Evolutionary conservation across 345 rosid genomes (phyloP).

Genomic region (Mallotus nudiflorus): DNA sequence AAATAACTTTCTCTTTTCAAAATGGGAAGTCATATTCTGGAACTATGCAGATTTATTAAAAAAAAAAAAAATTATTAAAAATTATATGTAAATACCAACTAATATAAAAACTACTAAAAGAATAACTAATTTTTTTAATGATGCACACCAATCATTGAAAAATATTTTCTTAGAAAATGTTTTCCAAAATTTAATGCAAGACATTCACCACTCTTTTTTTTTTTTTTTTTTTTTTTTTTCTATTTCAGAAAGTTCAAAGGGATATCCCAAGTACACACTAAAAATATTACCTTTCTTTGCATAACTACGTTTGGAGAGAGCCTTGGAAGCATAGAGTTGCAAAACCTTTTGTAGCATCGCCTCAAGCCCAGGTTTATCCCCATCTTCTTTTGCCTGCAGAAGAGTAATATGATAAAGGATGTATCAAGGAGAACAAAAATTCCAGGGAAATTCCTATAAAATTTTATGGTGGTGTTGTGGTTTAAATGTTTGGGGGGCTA

Average conservation of each 20-base stretch:
- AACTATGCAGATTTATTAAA: no score
- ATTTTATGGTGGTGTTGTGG: not conserved
- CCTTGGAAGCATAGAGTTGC: constrained; percentile 76
- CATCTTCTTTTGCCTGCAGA: constrained; percentile 83
- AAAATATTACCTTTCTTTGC: constrained; percentile 71
- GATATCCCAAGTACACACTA: not conserved
- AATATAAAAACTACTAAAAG: no score
- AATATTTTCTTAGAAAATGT: no score
- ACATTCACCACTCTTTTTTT: no score
- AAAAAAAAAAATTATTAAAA: no score
- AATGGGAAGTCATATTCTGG: no score
- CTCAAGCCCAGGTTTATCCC: constrained; percentile 83
- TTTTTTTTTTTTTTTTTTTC: no score
- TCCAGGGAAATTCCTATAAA: not conserved
- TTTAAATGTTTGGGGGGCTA: not conserved
- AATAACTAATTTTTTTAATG: no score
- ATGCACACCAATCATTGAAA: no score
- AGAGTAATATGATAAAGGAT: constrained; percentile 9
- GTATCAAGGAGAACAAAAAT: not conserved
- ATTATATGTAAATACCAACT: no score
- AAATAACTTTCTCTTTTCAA: no score
- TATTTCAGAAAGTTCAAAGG: not conserved
- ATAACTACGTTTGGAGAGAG: constrained; percentile 88
- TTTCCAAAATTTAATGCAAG: no score
- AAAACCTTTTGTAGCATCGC: constrained; percentile 94